phyloP scores from a whole-genome alignment of 2,329 filamentous ascomycete genomes.

The Fusarium sp. region DNA sequence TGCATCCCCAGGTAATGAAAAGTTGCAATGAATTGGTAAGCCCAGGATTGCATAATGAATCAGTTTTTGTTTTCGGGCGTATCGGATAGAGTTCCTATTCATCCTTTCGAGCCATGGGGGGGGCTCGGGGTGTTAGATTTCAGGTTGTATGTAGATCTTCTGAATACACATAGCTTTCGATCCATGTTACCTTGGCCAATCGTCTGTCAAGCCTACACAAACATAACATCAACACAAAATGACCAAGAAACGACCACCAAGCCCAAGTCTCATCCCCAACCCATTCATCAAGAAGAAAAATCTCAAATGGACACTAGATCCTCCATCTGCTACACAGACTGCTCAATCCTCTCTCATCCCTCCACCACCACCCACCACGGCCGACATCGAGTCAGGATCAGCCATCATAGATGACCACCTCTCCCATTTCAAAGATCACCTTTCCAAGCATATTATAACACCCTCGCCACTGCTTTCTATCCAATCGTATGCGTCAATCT shows the following conservation, averaged over 20 bases:
- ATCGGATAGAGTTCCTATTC: too few species aligned
- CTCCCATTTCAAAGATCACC: slow-evolving; percentile 51
- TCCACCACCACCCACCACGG: slow-evolving; percentile 40
- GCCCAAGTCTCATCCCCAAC: slow-evolving; percentile 55
- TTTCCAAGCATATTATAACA: slow-evolving; percentile 45
- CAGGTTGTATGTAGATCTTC: not conserved
- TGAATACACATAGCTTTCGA: not conserved
- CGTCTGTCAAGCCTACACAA: not conserved
- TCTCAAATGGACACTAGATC: slow-evolving; percentile 56
- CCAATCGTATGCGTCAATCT: slow-evolving; percentile 52
- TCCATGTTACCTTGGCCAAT: not conserved
- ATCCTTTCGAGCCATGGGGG: too few species aligned
- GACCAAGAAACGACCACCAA: slow-evolving; percentile 46
- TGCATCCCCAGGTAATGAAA: not conserved
- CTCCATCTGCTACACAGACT: slow-evolving; percentile 1
- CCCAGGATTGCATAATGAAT: not conserved
- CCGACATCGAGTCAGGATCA: slow-evolving; percentile 56
- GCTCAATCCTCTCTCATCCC: slow-evolving; percentile 3
- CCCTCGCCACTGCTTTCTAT: slow-evolving; percentile 50
- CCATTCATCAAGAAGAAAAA: slow-evolving; percentile 62
- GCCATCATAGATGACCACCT: slow-evolving; percentile 54
- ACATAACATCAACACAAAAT: slow-evolving; percentile 15
- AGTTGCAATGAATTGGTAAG: not conserved
- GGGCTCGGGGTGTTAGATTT: not conserved
- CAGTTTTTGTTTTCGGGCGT: not conserved